A percentile compares a stretch with the other conserved stretches of the same genome.
These are phyloP conservation scores for Mortierella claussenii DNA, from an alignment of 192 early-diverging fungal species.

Conservation along the genomic window DNA sequence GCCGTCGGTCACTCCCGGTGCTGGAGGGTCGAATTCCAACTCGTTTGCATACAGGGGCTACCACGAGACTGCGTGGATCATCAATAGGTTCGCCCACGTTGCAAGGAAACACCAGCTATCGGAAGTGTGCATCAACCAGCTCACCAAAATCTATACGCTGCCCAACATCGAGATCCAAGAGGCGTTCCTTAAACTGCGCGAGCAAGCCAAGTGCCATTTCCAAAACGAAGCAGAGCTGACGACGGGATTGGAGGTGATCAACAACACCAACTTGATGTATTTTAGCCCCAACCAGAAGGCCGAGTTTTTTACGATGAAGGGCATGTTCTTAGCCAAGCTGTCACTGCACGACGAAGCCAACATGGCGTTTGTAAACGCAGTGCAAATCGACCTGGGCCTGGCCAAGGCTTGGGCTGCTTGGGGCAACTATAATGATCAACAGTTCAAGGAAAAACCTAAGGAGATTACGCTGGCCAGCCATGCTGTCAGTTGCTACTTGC, in stretches of 20 bases:
- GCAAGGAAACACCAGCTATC: constrained; percentile 95
- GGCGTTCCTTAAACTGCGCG: constrained; percentile 94
- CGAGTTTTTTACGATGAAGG: constrained; percentile 98
- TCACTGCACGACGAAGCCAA: constrained; percentile 88
- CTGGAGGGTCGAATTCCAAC: constrained; percentile 69
- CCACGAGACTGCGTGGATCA: constrained; percentile 99
- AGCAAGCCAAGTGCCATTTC: constrained; percentile 99
- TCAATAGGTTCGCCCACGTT: constrained; percentile 98
- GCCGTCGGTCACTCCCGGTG: constrained; percentile 61
- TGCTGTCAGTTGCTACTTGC: constrained; percentile 96
- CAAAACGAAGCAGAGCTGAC: constrained; percentile 88
- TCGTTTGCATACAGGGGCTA: constrained; percentile 97
- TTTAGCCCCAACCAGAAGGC: constrained; percentile 93
- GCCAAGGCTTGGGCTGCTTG: constrained; percentile 97
- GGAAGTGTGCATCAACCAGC: constrained; percentile 90
- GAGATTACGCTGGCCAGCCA: constrained; percentile 86
- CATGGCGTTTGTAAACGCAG: constrained; percentile 88
- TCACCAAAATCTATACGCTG: constrained; percentile 97
- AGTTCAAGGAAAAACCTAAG: constrained; percentile 85
- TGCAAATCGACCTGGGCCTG: constrained; percentile 89
- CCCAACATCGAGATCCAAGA: constrained; percentile 99
- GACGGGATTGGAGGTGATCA: constrained; percentile 96
- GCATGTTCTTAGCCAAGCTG: constrained; percentile 92
- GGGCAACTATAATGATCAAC: constrained; percentile 94
- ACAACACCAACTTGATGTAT: constrained; percentile 98